phyloP scores from a whole-genome alignment of 192 early-diverging fungal genomes.

The Entomortierella chlamydospora region DNA sequence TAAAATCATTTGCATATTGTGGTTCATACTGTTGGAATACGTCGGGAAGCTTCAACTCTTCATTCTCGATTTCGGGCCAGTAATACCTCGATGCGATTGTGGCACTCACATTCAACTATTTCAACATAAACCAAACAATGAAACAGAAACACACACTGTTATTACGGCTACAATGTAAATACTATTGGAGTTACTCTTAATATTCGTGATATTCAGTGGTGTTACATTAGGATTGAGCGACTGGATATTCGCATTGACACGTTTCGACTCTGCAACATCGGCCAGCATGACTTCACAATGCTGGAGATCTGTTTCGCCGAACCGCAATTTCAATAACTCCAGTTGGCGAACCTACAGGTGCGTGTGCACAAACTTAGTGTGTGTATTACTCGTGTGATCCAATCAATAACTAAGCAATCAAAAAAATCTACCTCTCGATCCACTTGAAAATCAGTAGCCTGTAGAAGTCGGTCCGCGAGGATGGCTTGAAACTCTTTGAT shows the following conservation, averaged over 20 bases:
- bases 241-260: conserved; percentile 66
- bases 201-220: background rate
- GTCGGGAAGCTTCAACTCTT: conserved; percentile 54
- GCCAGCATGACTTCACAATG: conserved; percentile 86
- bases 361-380: background rate
- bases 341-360: conserved; percentile 64
- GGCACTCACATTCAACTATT: conserved; percentile 54
- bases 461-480: conserved; percentile 66
- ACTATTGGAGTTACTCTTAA: background rate
- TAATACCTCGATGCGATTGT: conserved; percentile 72
- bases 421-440: conserved; percentile 63
- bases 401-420: background rate
- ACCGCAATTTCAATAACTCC: conserved; percentile 80
- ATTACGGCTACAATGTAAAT: too few relatives aligned
- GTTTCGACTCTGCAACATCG: conserved; percentile 79
- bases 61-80: conserved; percentile 64
- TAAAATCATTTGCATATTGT: too few relatives aligned
- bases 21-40: conserved; percentile 46
- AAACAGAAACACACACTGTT: too few relatives aligned
- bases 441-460: conserved; percentile 58
- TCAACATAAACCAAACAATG: background rate
- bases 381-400: too few relatives aligned
- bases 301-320: conserved; percentile 71
- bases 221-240: conserved; percentile 44
- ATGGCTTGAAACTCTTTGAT: conserved; percentile 75